A percentile compares a stretch with the other conserved stretches of the same genome.
Evolutionary conservation across 306 rosid genomes (phyloP).

Genomic region (Glycine latifolia): DNA sequence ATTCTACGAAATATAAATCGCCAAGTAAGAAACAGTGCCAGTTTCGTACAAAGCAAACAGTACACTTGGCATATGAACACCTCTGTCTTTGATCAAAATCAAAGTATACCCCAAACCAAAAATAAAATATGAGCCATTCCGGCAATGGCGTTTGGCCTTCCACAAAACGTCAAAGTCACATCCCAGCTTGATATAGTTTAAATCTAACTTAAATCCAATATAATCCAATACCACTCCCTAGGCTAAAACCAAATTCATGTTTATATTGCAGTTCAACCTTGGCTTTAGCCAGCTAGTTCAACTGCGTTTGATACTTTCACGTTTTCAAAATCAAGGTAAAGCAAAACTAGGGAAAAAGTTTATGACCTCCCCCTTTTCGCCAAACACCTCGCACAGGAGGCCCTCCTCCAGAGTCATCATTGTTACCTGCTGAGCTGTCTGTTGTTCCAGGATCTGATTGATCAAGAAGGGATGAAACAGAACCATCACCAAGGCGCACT

Average conservation of each 20-base stretch:
- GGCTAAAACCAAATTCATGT: slow-evolving; percentile 27
- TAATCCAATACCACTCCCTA: slow-evolving; percentile 10
- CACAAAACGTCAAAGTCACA: slow-evolving; percentile 22
- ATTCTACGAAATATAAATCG: too few relatives aligned
- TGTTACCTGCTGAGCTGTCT: slow-evolving; percentile 46
- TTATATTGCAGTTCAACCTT: slow-evolving; percentile 16
- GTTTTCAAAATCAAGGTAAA: slow-evolving; percentile 28
- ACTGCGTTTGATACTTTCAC: slow-evolving; percentile 21
- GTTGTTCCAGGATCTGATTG: slow-evolving; percentile 49
- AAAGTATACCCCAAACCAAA: slow-evolving; percentile 40
- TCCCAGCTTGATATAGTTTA: slow-evolving; percentile 42
- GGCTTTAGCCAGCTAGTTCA: slow-evolving; percentile 32
- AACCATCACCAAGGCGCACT: slow-evolving; percentile 84
- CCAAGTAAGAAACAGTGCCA: neutral
- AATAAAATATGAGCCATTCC: slow-evolving; percentile 36
- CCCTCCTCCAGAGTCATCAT: slow-evolving; percentile 61
- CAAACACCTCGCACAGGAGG: slow-evolving; percentile 88
- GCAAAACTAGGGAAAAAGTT: slow-evolving; percentile 52
- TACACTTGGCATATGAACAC: slow-evolving; percentile 33
- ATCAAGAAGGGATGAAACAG: slow-evolving; percentile 63
- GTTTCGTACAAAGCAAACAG: slow-evolving; percentile 6
- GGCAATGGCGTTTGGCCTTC: slow-evolving; percentile 35
- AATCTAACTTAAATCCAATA: slow-evolving; percentile 45
- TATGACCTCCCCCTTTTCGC: slow-evolving; percentile 76
- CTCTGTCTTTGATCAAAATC: slow-evolving; percentile 33